These are phyloP conservation scores for Ophiostoma montium DNA, from an alignment of 2,329 filamentous ascomycete genomes.

Conservation along the genomic window DNA sequence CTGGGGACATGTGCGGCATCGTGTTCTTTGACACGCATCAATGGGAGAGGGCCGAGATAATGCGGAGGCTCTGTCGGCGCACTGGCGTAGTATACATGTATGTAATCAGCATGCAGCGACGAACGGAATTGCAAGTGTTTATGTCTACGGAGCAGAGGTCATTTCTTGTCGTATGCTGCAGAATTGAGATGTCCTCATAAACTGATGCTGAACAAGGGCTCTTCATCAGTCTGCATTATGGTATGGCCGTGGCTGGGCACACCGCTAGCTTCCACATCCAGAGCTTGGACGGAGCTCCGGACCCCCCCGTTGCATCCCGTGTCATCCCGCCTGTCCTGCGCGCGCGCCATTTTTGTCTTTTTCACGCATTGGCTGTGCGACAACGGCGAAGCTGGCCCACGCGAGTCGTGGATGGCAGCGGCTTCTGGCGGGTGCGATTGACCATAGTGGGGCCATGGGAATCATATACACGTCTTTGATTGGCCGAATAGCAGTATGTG, in stretches of 20 bases:
- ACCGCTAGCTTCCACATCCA: neutral
- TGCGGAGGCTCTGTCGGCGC: conserved; percentile 5
- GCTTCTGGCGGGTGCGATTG: neutral
- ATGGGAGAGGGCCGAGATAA: conserved; percentile 4
- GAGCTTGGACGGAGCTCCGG: conserved; percentile 4
- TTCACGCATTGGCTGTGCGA: conserved; percentile 8
- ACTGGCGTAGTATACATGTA: neutral
- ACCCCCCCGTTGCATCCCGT: conserved; percentile 1
- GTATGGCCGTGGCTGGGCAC: no score
- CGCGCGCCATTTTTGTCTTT: conserved; percentile 6
- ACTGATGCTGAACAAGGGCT: no score
- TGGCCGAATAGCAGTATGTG: neutral
- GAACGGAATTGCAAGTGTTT: neutral
- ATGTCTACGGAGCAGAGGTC: no score
- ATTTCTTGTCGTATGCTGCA: neutral
- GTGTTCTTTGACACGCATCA: neutral
- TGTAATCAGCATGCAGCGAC: neutral
- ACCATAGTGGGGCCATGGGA: neutral
- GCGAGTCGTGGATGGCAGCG: conserved; percentile 3
- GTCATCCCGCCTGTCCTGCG: neutral
- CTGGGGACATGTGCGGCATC: neutral
- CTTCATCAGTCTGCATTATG: no score
- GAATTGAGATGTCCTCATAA: no score
- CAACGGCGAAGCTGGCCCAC: conserved; percentile 4
- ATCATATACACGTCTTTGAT: neutral